These are phyloP conservation scores for Ormosia emarginata DNA, from an alignment of 306 rosid species.

Conservation along the genomic window DNA sequence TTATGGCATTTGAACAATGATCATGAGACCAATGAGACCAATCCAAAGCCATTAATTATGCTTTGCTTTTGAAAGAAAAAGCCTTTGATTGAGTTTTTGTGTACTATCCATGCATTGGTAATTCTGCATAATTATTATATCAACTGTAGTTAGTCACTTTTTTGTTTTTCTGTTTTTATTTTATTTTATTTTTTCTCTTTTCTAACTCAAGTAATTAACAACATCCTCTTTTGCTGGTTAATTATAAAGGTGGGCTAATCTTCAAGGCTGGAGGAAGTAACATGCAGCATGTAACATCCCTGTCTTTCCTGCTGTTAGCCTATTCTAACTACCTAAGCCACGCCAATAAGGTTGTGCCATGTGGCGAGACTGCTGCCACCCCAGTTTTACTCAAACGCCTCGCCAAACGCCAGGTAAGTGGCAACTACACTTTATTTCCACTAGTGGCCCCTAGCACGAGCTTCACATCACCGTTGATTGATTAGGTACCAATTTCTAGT, in stretches of 20 bases:
- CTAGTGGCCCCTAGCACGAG: background rate
- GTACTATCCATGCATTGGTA: background rate
- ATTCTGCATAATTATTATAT: slow-evolving; percentile 19
- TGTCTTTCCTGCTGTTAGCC: slow-evolving; percentile 75
- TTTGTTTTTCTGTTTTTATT: too few relatives aligned
- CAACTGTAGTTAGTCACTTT: background rate
- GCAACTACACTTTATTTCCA: background rate
- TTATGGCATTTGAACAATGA: background rate
- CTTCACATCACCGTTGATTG: background rate
- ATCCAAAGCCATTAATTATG: slow-evolving; percentile 32
- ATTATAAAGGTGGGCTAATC: slow-evolving; percentile 74
- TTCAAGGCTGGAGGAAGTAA: slow-evolving; percentile 95
- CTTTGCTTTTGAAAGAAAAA: slow-evolving; percentile 27
- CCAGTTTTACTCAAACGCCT: slow-evolving; percentile 66
- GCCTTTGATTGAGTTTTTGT: slow-evolving; percentile 23
- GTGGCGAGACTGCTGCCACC: slow-evolving; percentile 71
- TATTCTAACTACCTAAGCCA: slow-evolving; percentile 94
- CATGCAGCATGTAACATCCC: slow-evolving; percentile 98
- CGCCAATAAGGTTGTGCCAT: slow-evolving; percentile 78
- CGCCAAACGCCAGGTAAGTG: slow-evolving; percentile 76
- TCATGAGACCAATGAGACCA: background rate
- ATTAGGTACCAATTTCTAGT: background rate
- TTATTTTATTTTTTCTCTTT: background rate
- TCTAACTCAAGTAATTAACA: background rate
- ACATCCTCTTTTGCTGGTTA: background rate